Base-by-base conservation (phyloP, 2,329 filamentous ascomycete species). In the Dothistroma pini region DNA sequence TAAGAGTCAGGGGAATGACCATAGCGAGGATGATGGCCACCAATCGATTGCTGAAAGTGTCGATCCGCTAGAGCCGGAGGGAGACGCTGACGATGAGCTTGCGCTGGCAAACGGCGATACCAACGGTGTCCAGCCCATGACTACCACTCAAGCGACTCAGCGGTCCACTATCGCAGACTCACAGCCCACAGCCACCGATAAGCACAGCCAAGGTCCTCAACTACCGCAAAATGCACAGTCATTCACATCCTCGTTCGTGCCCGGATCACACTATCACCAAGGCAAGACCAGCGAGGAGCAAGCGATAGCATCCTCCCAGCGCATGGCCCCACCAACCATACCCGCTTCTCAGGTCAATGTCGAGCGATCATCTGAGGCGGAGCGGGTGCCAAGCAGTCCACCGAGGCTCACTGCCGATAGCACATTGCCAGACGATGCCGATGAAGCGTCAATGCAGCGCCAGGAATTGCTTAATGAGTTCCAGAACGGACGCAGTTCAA, bases 161-260 rank as follows among this genome's bases (percentile, higher is more conserved):
- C 71, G 68, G 11, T 73, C 77, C 22, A 75, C 78, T 9, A 71
- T 81, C 19, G 77, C 78, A 59, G 76, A 81, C 59, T 81, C 79
- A 16, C 79, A 81, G 57, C 77, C 77, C 5, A 48, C 41, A 14
- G 55, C 34, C 10, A 41, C 29, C 12, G 38, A 57, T 22, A 54
- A 57, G 8, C 22, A 47, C 19, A 25, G 22, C n/a, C 54, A 52
- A 9, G 38, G 11, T 11, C 31, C 55, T n/a, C 49, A 25, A 32
- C 47, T 44, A n/a, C 56, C 34, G 44, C 62, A 75, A n/a, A 71
- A 71, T 21, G 58, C 57, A 21, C 60, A 63, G 29, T 78, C 77
- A 1, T 77, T 69, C 1, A 70, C 67, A 38, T 61, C 71, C 2
- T 74, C 72, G 1, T 69, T 71, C 32, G 66, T 75, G 0, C 74